Base-by-base conservation (phyloP, 2,329 filamentous ascomycete species). In the Niveomyces coronatus region DNA sequence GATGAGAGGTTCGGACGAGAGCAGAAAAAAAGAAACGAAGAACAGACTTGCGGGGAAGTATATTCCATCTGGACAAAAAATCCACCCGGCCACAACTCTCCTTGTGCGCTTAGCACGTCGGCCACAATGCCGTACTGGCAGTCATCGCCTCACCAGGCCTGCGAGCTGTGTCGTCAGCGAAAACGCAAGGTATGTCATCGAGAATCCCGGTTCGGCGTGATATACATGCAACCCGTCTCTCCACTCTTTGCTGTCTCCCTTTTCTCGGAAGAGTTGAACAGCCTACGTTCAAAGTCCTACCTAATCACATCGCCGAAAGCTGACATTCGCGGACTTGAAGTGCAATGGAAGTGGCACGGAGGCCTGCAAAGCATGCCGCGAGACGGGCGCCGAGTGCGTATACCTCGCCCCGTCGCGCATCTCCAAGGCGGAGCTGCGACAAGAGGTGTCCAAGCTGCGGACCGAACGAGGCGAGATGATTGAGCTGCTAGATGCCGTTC, bases 111-210 rank as follows among this genome's bases (percentile, higher is more conserved):
- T n/a, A n/a, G n/a, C n/a, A n/a, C n/a, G n/a, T n/a, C n/a, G n/a
- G n/a, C n/a, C 22, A 24, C 7, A 5, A 39, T 39, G 37, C 31
- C 37, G 9, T 31, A 31, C 11, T 26, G 31, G 18, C 37, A 24
- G 8, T 35, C 37, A 5, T 9, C 24, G 9, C 31, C 37, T 3
- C 30, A 30, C n/a, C 31, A 39, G 11, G 37, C 37, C 3, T 39
- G 37, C 26, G 37, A 39, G 26, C 37, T 39, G 9, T 39, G 37
- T 26, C 37, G 37, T 23, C 37, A 35, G 26, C 23, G 37, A 15
- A 39, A 39, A 26, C 7, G 22, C 7, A 24, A 11, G 11, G 22
- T 24, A 24, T 7, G 22, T 24, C 22, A n/a, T n/a, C 11, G 11
- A 24, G 7, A 24, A 24, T 7, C 22, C 22, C 22, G 7, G 22